Evolutionary conservation across 108 stramenopile genomes (phyloP).

Genomic region (Cyclotella atomus): DNA sequence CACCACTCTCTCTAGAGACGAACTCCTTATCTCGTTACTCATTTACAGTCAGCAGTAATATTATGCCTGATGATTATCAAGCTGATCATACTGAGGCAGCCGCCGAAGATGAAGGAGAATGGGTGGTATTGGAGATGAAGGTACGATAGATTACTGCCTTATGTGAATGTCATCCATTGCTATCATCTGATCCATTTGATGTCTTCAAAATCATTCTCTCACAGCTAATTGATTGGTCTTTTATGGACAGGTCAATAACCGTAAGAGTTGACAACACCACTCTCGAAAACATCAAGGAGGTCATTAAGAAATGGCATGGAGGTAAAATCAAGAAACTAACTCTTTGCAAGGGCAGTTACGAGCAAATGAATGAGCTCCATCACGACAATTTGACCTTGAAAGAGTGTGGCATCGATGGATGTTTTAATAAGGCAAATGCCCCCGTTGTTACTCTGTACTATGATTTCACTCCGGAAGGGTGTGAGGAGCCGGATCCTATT

Average conservation of each 20-base stretch:
- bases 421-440: slow-evolving; percentile 10
- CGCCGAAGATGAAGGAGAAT: slow-evolving; percentile 15
- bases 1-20: no score
- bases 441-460: slow-evolving; percentile 32
- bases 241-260: slow-evolving; percentile 42
- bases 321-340: slow-evolving; percentile 30
- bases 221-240: slow-evolving; percentile 37
- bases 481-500: slow-evolving; percentile 26
- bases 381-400: slow-evolving; percentile 28
- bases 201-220: not conserved
- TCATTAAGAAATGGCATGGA: slow-evolving; percentile 48
- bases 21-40: not conserved
- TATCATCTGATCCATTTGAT: slow-evolving; percentile 2
- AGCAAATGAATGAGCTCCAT: slow-evolving; percentile 33
- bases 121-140: slow-evolving; percentile 43
- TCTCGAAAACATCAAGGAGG: slow-evolving; percentile 32
- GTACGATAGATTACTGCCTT: slow-evolving; percentile 1
- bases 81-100: not conserved
- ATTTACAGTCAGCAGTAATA: no score
- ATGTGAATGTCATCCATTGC: not conserved
- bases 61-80: no score
- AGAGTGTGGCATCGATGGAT: slow-evolving; percentile 24
- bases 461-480: slow-evolving; percentile 36
- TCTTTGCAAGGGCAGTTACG: slow-evolving; percentile 31
- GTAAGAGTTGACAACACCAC: slow-evolving; percentile 22